phyloP scores from a whole-genome alignment of 2,329 filamentous ascomycete species.

The Hypoxylon sp. region DNA sequence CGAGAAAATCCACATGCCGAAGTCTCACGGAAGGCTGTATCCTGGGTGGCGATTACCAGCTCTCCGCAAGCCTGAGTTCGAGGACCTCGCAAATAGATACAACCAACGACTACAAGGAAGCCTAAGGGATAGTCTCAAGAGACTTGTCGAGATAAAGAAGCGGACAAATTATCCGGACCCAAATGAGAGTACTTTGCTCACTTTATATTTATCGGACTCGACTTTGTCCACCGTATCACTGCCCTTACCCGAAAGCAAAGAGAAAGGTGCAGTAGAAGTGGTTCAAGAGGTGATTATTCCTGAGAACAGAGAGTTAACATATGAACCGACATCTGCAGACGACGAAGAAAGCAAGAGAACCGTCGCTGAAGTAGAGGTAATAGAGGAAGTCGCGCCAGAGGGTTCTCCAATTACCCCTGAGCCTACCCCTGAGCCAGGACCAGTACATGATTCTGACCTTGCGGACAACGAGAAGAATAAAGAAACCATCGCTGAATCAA shows the following conservation, averaged over 20 bases:
- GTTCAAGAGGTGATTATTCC: not conserved
- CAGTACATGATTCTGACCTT: not conserved
- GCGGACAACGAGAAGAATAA: not conserved
- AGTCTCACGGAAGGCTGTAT: constrained; percentile 63
- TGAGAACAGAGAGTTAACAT: not conserved
- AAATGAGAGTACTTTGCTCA: constrained; percentile 43
- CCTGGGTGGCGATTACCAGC: constrained; percentile 61
- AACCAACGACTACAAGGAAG: constrained; percentile 30
- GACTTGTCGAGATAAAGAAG: constrained; percentile 11
- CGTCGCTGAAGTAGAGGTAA: not conserved
- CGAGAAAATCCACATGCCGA: constrained; percentile 59
- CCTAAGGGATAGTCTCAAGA: constrained; percentile 30
- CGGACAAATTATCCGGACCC: constrained; percentile 30
- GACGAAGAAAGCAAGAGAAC: not conserved
- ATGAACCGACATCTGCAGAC: not conserved
- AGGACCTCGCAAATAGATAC: constrained; percentile 25
- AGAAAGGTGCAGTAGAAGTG: not conserved
- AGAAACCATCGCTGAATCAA: not conserved
- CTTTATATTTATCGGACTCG: constrained; percentile 29
- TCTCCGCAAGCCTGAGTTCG: constrained; percentile 5
- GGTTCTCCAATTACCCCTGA: not conserved
- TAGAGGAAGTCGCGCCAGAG: not conserved
- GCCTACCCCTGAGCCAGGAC: not conserved
- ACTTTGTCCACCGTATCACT: constrained; percentile 14
- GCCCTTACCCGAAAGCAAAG: not conserved